A percentile compares a stretch with the other conserved stretches of the same genome.
These are phyloP conservation scores for Bolboschoenus planiculmis DNA, from an alignment of 176 grass and related monocot genomes.

Conservation along the genomic window DNA sequence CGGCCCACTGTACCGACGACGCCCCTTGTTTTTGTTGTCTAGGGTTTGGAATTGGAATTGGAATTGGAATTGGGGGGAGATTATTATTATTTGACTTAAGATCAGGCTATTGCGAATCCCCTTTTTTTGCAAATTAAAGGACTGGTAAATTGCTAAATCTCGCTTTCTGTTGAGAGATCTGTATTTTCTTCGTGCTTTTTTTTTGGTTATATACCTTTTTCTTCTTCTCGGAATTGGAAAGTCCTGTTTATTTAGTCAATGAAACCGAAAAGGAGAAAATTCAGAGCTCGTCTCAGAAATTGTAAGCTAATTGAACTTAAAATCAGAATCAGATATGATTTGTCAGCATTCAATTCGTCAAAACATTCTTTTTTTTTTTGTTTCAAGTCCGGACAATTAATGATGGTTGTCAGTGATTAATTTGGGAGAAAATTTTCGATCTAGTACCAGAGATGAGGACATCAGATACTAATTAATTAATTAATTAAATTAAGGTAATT, in stretches of 20 bases:
- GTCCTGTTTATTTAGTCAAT: not conserved
- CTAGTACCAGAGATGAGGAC: not conserved
- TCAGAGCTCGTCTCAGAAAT: conserved; percentile 24
- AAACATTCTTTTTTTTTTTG: not conserved
- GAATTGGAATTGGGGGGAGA: not conserved
- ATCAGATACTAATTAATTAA: conserved; percentile 7
- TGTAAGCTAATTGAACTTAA: conserved; percentile 13
- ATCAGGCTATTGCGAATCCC: conserved; percentile 15
- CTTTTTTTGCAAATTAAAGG: conserved; percentile 18
- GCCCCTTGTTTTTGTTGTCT: conserved; percentile 6
- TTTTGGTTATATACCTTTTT: not conserved
- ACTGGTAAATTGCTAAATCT: conserved; percentile 20
- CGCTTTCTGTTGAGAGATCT: not conserved
- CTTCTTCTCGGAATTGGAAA: not conserved
- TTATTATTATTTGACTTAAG: conserved; percentile 3
- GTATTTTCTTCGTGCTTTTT: not conserved
- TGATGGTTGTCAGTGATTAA: not conserved
- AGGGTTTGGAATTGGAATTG: conserved; percentile 10
- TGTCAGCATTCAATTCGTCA: not conserved
- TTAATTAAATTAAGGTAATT: not conserved
- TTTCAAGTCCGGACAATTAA: not conserved
- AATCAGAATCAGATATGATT: conserved; percentile 6
- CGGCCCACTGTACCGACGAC: conserved; percentile 11
- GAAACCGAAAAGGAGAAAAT: conserved; percentile 23
- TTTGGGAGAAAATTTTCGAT: not conserved